Evolutionary conservation across 768 basidiomycete species (phyloP).

Genomic region (Tephrocybe sp.): DNA sequence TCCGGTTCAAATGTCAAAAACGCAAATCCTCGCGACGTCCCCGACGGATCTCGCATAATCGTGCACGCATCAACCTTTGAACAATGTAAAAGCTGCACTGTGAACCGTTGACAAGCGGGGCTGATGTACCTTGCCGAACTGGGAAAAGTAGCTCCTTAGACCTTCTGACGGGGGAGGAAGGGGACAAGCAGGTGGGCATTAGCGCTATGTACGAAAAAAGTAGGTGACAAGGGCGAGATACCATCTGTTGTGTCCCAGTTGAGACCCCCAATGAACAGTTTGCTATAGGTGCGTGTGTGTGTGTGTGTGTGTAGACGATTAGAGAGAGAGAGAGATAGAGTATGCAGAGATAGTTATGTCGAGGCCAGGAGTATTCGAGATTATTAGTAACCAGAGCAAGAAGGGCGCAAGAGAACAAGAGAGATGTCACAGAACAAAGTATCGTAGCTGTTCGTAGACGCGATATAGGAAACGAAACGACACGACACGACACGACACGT

Average conservation of each 20-base stretch:
- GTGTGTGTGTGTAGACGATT: no score
- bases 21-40: conserved; percentile 80
- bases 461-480: conserved; percentile 10
- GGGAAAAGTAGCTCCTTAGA: conserved; percentile 68
- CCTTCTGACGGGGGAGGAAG: conserved; percentile 40
- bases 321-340: conserved; percentile 22
- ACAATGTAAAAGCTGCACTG: conserved; percentile 21
- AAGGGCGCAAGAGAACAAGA: conserved; percentile 24
- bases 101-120: conserved; percentile 9
- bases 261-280: conserved; percentile 89
- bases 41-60: conserved; percentile 78
- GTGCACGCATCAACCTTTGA: conserved; percentile 81
- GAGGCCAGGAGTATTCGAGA: conserved; percentile 21
- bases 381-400: conserved; percentile 24
- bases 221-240: conserved; percentile 40
- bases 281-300: conserved; percentile 50
- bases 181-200: conserved; percentile 30
- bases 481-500: conserved; percentile 8
- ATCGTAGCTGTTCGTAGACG: conserved; percentile 29
- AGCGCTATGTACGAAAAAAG: conserved; percentile 32
- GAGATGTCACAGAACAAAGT: conserved; percentile 28
- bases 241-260: conserved; percentile 93
- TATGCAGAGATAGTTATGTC: conserved; percentile 26
- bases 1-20: conserved; percentile 83
- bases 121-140: conserved; percentile 67